Conservation (phyloP, 2,329 filamentous ascomycete species). For the Mollisiaceae sp. region DNA sequence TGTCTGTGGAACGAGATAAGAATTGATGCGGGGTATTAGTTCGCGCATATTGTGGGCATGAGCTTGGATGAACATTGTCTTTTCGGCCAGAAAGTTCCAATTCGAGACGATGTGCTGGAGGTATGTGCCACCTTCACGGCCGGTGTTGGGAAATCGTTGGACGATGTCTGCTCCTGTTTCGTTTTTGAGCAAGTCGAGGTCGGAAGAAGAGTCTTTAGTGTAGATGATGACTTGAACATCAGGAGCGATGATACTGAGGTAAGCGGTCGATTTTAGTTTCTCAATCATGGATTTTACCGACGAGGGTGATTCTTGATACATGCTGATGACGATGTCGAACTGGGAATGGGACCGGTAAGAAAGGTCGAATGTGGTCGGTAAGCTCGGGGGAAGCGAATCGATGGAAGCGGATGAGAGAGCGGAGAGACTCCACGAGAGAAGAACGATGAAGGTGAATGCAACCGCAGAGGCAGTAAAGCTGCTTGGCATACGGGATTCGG, state of each 20-base stretch:
- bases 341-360: conserved; percentile 26
- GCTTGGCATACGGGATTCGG: conserved; percentile 18
- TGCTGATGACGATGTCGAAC: conserved; percentile 40
- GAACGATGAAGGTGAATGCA: conserved; percentile 18
- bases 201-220: conserved; percentile 33
- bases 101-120: conserved; percentile 51
- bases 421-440: conserved; percentile 15
- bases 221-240: conserved; percentile 36
- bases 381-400: conserved; percentile 15
- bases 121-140: conserved; percentile 54
- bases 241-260: conserved; percentile 24
- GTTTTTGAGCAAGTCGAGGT: conserved; percentile 29
- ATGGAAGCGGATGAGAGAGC: conserved; percentile 17
- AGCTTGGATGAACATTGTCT: conserved; percentile 55
- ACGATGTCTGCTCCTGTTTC: conserved; percentile 36
- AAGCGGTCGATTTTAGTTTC: conserved; percentile 32
- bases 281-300: conserved; percentile 31
- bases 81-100: conserved; percentile 51
- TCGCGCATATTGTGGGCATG: conserved; percentile 48
- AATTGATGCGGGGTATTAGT: conserved; percentile 46
- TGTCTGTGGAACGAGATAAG: conserved; percentile 49
- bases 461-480: conserved; percentile 13
- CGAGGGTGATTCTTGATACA: conserved; percentile 35
- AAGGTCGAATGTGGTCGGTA: conserved; percentile 26
- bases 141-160: conserved; percentile 45